Conservation (phyloP, 1,284 basidiomycete species). For the Neonothopanus nambi region DNA sequence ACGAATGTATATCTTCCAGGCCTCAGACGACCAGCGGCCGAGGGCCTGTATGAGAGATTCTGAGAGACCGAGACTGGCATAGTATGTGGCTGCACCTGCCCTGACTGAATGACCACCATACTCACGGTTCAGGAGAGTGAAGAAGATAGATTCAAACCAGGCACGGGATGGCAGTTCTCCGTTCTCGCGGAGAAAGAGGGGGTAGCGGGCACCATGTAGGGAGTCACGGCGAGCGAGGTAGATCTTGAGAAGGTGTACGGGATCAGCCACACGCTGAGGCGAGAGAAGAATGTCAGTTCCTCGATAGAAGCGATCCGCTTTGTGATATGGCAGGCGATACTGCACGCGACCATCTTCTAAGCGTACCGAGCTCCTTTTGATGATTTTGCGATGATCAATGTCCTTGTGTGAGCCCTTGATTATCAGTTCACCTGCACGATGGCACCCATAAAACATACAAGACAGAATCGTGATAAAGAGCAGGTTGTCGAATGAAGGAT, state of each 20-base stretch:
- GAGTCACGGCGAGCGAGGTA: conserved; percentile 19
- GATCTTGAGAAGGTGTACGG: conserved; percentile 14
- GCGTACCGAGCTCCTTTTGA: conserved; percentile 18
- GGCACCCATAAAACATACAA: conserved; percentile 27
- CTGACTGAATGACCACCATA: conserved; percentile 37
- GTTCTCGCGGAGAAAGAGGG: conserved; percentile 22
- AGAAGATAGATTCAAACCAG: conserved; percentile 27
- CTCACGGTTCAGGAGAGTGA: conserved; percentile 16
- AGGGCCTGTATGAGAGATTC: conserved; percentile 34
- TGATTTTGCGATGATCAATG: conserved; percentile 24
- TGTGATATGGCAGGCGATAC: conserved; percentile 24
- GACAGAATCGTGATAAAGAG: conserved; percentile 26
- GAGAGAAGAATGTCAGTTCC: conserved; percentile 22
- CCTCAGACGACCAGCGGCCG: conserved; percentile 36
- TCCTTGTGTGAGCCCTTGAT: not conserved
- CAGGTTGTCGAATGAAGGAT: conserved; percentile 22
- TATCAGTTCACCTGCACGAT: conserved; percentile 25
- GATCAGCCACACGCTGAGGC: conserved; percentile 19
- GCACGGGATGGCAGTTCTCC: conserved; percentile 20
- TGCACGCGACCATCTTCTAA: conserved; percentile 13
- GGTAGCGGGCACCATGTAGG: conserved; percentile 14
- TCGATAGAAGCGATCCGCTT: conserved; percentile 22
- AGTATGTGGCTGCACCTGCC: conserved; percentile 37
- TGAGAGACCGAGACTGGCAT: conserved; percentile 30
- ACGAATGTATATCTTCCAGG: conserved; percentile 37